Conservation (phyloP, 2,329 filamentous ascomycete species). For the Acarospora socialis region DNA sequence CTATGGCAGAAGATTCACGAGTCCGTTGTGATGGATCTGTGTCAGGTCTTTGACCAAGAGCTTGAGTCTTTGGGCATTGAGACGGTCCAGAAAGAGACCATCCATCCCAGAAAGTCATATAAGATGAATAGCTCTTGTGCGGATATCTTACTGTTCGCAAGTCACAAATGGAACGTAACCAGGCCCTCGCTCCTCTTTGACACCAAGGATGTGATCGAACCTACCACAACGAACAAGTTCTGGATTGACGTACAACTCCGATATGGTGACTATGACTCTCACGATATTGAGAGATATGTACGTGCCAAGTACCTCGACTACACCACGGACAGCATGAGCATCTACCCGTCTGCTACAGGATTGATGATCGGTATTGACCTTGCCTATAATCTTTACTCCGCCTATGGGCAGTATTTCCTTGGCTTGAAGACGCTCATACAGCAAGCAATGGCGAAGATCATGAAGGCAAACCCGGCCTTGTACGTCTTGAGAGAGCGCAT, state of each 20-base stretch:
- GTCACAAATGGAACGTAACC: constrained; percentile 98
- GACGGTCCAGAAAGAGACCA: constrained; percentile 96
- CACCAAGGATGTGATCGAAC: constrained; percentile 87
- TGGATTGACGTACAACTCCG: constrained; percentile 95
- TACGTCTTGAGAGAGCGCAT: constrained; percentile 97
- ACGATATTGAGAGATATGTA: constrained; percentile 96
- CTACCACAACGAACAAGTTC: constrained; percentile 96
- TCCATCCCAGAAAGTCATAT: constrained; percentile 97
- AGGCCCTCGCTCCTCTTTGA: constrained; percentile 86
- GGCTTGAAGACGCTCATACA: constrained; percentile 90
- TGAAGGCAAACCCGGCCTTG: constrained; percentile 96
- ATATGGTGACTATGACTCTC: constrained; percentile 96
- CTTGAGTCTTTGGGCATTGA: constrained; percentile 91
- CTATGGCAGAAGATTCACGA: constrained; percentile 99
- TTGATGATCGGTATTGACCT: constrained; percentile 96
- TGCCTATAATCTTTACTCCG: constrained; percentile 95
- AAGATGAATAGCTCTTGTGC: constrained; percentile 99
- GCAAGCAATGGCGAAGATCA: constrained; percentile 98
- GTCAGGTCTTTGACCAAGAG: constrained; percentile 96
- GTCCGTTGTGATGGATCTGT: constrained; percentile 96
- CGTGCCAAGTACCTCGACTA: constrained; percentile 98
- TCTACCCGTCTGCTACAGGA: constrained; percentile 92
- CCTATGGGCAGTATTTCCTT: constrained; percentile 97
- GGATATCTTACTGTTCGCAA: constrained; percentile 91
- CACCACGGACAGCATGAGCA: constrained; percentile 96